Conservation (phyloP, 441 rosid genomes). For the Brassica balearica region DNA sequence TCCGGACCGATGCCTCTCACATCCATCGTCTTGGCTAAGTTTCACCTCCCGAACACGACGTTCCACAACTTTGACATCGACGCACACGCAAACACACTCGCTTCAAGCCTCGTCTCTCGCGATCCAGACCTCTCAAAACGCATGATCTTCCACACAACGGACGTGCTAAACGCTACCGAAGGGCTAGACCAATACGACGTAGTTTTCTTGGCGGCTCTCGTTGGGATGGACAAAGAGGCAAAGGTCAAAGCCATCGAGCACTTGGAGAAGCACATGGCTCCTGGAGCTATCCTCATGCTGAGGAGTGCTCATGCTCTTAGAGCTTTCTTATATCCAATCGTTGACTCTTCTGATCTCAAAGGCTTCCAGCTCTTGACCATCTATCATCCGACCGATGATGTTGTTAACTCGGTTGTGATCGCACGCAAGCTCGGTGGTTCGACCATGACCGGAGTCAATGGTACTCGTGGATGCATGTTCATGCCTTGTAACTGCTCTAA, state of each 20-base stretch:
- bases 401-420: constrained; percentile 78
- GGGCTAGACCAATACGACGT: constrained; percentile 70
- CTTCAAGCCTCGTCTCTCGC: constrained; percentile 54
- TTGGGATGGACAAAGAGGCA: constrained; percentile 80
- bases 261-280: constrained; percentile 78
- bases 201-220: constrained; percentile 83
- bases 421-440: constrained; percentile 59
- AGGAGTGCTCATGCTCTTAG: constrained; percentile 95
- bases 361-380: constrained; percentile 77
- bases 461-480: constrained; percentile 42
- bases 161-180: constrained; percentile 57
- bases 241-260: constrained; percentile 69
- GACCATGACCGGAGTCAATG: constrained; percentile 1
- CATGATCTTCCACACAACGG: constrained; percentile 70
- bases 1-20: constrained; percentile 95
- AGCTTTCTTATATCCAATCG: constrained; percentile 81
- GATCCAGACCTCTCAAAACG: constrained; percentile 69
- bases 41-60: constrained; percentile 59
- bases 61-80: constrained; percentile 89
- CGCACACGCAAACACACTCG: constrained; percentile 68
- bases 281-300: constrained; percentile 68
- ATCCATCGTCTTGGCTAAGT: constrained; percentile 74
- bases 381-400: constrained; percentile 86
- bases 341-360: constrained; percentile 66
- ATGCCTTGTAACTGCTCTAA: constrained; percentile 46